phyloP scores from a whole-genome alignment of 192 early-diverging fungal species.

The Gaertneriomyces sp. region DNA sequence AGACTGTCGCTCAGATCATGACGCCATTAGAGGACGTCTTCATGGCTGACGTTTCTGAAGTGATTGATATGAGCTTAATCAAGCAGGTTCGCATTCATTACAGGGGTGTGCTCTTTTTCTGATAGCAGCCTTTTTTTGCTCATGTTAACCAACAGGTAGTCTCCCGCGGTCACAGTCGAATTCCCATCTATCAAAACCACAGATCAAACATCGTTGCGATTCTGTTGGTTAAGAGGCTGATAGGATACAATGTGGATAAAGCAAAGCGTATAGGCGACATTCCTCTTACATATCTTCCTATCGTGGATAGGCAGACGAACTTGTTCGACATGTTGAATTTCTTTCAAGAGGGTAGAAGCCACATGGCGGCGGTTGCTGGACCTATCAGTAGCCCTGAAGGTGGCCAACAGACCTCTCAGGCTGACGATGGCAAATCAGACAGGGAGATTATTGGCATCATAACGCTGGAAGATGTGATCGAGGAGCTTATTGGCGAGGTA shows the following conservation, averaged over 20 bases:
- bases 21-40: conserved; percentile 48
- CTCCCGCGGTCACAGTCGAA: conserved; percentile 42
- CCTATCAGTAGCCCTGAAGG: not conserved
- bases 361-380: conserved; percentile 49
- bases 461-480: conserved; percentile 55
- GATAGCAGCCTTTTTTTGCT: not conserved
- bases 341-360: conserved; percentile 49
- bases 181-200: conserved; percentile 43
- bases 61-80: conserved; percentile 19
- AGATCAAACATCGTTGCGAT: conserved; percentile 43
- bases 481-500: conserved; percentile 52
- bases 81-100: conserved; percentile 9
- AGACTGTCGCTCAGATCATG: conserved; percentile 49
- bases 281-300: conserved; percentile 39
- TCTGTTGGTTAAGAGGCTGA: conserved; percentile 40
- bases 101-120: conserved; percentile 2
- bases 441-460: conserved; percentile 43
- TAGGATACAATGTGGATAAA: conserved; percentile 45
- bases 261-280: conserved; percentile 33
- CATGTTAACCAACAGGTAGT: conserved; percentile 29
- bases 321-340: conserved; percentile 54
- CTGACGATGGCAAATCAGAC: conserved; percentile 8
- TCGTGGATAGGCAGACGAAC: conserved; percentile 38
- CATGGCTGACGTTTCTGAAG: conserved; percentile 34
- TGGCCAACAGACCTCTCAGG: too few species aligned